Conservation (phyloP, 805 yeast species). For the Clavispora carvajalis region DNA sequence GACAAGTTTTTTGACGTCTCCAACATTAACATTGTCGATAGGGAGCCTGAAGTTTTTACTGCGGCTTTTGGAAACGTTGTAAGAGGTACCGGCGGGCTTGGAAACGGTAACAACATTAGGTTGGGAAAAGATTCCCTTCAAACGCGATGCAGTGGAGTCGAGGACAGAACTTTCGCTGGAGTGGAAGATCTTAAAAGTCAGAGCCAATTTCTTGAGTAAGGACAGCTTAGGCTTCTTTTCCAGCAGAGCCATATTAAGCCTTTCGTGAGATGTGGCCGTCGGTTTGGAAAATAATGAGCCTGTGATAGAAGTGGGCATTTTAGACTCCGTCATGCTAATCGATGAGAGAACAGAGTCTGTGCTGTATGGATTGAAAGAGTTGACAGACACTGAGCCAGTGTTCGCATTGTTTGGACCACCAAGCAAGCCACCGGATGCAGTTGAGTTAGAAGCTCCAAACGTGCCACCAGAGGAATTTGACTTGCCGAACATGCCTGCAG, state of each 20-base stretch:
- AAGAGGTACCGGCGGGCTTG: background rate
- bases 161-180: constrained; percentile 8
- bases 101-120: constrained; percentile 16
- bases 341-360: constrained; percentile 20
- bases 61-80: constrained; percentile 1
- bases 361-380: constrained; percentile 25
- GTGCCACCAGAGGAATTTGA: constrained; percentile 5
- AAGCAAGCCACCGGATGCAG: background rate
- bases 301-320: constrained; percentile 33
- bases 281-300: constrained; percentile 19
- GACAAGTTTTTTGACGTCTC: constrained; percentile 30
- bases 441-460: constrained; percentile 4
- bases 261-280: constrained; percentile 1
- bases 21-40: constrained; percentile 12
- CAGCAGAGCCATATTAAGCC: constrained; percentile 5
- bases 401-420: background rate
- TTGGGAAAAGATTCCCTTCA: constrained; percentile 30
- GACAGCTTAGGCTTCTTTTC: constrained; percentile 21
- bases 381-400: constrained; percentile 3
- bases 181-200: constrained; percentile 29
- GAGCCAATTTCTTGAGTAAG: constrained; percentile 28
- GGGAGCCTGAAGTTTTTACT: constrained; percentile 1
- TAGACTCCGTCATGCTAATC: constrained; percentile 14
- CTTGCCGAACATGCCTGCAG: constrained; percentile 8
- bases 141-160: constrained; percentile 6